Evolutionary conservation across 805 yeast species (phyloP), one percentile per base, ranked within the genome.

Genomic region (Sugiyamaella chiloensis): DNA sequence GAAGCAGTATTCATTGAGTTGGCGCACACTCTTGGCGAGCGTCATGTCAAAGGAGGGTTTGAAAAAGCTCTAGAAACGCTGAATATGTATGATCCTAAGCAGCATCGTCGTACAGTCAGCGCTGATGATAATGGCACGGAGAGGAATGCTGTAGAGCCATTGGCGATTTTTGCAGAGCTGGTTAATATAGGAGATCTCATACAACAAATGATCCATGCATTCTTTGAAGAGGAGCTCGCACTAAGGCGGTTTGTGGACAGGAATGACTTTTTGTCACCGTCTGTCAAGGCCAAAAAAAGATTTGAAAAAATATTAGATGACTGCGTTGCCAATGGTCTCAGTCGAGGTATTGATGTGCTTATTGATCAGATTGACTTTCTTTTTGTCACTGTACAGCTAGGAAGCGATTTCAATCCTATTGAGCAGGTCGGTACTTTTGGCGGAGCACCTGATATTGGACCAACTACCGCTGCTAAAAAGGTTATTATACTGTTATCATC

Each of bases 151-250:
- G 83, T 86, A n/a, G 95, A 85, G 53, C 98, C 98, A 0, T 71
- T 91, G 45, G 84, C 84, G 0, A 79, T 86, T 39, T 91, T 93
- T 58, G 85, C 95, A 14, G 97, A 91, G 61, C 74, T 93, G 48
- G 93, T 93, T 29, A 93, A 90, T 57, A 82, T 87, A 51, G 97
- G 96, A 3, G 99, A 91, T 64, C 70, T 91, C 48, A 87, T 93
- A 19, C 83, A 88, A 58, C 97, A 91, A 62, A 87, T 91, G 95
- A 69, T 90, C 37, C 89, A 86, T 44, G 87, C 88, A 4, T 93
- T 93, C 57, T 91, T 88, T 67, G 85, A 85, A 57, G 90, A 87
- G 62, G 98, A 91, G 62, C 73, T 91, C 55, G 72, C 71, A 1
- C 47, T 56, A 2, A 72, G 76, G 31, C 69, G 72, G 37, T 73